Evolutionary conservation across 768 basidiomycete genomes (phyloP), one percentile per base, ranked within the genome.

Genomic region (Pleurotus eryngii): DNA sequence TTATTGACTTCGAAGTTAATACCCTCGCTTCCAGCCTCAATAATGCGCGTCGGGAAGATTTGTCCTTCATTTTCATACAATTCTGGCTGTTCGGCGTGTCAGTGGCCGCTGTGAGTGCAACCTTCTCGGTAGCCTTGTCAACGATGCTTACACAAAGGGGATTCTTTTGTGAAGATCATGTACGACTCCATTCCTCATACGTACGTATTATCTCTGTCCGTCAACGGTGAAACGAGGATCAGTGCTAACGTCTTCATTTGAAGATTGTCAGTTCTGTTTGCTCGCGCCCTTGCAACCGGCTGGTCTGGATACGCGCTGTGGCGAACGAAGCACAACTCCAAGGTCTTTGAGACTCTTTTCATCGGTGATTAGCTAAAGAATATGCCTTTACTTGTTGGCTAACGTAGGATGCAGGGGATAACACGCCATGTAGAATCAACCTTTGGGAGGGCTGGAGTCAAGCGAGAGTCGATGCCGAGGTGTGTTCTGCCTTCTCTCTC

Each of bases 31-130:
- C 12, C 54, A 83, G 82, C 18, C 65, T 81, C 38, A 64, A 70
- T 12, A 76, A 79, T 48, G 72, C 73, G 17, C 69, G 67, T 22
- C 71, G 80, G 3, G 81, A 84, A 58, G 81, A 82, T 54, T 61
- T 81, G 5, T 70, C 78, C 1, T 71, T 77, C 59, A 68, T 83
- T 18, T 67, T 73, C 38, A 65, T 81, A 1, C 81, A 85, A 59
- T 77, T 83, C 63, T 85, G 81, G 81, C 71, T 85, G 5, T 70
- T 84, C 22, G 72, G 69, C 0, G 74, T 84, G 26, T 79, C 81
- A n/a, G 59, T 78, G n/a, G 65, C 78, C 26, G 79, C 77, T 2
- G 59, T 60, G 46, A 57, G 59, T 53, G 12, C 9, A 8, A 17
- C 17, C 11, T 17, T 49, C 14, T 5, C 43, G 7, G 24, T 9